Conservation (phyloP, 176 grass and related monocot genomes). For the Rhynchospora pubera region DNA sequence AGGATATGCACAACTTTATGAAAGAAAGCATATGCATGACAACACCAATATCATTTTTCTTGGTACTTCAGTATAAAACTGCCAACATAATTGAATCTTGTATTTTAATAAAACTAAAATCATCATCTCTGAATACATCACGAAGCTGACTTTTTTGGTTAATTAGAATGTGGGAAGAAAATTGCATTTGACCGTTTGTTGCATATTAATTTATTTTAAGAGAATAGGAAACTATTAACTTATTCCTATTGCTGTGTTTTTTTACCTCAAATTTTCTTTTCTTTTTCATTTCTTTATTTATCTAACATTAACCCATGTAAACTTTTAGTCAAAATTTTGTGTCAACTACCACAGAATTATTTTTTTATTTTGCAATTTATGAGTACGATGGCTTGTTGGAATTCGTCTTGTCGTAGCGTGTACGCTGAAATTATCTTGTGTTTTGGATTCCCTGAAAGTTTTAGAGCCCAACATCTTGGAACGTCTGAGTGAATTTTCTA, state of each 20-base stretch:
- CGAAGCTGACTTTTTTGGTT: neutral
- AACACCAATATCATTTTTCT: no score
- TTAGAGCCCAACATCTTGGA: no score
- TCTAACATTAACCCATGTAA: no score
- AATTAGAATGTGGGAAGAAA: neutral
- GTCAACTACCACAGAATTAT: no score
- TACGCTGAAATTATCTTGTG: no score
- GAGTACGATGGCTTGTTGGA: no score
- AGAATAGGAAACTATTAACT: neutral
- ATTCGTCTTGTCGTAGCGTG: no score
- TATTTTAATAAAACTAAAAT: neutral
- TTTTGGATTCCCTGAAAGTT: no score
- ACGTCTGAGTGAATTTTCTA: no score
- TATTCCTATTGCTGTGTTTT: neutral
- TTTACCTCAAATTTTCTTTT: neutral
- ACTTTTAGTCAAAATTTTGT: no score
- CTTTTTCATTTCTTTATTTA: no score
- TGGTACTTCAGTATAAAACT: neutral
- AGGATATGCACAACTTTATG: neutral
- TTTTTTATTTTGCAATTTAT: no score
- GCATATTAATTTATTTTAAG: neutral
- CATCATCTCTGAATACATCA: neutral
- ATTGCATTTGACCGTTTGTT: neutral
- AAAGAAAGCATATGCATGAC: neutral
- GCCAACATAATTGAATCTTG: neutral